phyloP scores from a whole-genome alignment of 176 grass and related monocot genomes.

The Oryza meyeriana region DNA sequence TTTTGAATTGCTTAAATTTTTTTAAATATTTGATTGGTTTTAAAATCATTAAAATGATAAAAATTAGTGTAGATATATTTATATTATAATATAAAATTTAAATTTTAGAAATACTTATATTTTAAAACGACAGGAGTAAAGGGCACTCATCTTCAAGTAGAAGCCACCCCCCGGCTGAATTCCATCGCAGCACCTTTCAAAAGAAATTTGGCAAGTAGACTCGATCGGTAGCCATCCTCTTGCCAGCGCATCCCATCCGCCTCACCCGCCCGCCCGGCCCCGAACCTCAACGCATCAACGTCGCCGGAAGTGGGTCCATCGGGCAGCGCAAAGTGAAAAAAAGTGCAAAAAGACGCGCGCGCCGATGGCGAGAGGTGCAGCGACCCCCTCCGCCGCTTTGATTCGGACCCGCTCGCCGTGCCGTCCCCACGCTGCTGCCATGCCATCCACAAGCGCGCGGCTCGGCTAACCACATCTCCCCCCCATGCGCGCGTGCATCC shows the following conservation, averaged over 20 bases:
- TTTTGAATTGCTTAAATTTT: no score
- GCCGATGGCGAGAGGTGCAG: neutral
- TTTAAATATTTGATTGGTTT: no score
- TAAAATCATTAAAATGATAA: no score
- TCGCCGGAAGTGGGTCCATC: conserved; percentile 2
- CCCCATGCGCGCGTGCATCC: no score
- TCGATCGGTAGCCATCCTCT: neutral
- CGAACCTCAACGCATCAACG: conserved; percentile 19
- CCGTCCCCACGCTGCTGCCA: neutral
- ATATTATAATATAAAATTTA: no score
- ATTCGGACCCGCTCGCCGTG: conserved; percentile 11
- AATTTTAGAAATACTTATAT: no score
- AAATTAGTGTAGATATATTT: no score
- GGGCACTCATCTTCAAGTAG: no score
- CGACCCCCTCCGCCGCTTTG: neutral
- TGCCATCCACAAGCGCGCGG: neutral
- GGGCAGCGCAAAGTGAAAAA: neutral
- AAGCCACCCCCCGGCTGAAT: no score
- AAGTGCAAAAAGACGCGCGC: neutral
- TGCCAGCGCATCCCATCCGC: neutral
- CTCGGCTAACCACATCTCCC: neutral
- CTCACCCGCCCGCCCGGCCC: neutral
- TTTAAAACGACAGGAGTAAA: no score
- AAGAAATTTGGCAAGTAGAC: neutral
- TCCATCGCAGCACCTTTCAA: neutral